Percentiles rank a stretch among this genome's conserved stretches.
phyloP scores from a whole-genome alignment of 768 basidiomycete species.

The Asterophora parasitica region DNA sequence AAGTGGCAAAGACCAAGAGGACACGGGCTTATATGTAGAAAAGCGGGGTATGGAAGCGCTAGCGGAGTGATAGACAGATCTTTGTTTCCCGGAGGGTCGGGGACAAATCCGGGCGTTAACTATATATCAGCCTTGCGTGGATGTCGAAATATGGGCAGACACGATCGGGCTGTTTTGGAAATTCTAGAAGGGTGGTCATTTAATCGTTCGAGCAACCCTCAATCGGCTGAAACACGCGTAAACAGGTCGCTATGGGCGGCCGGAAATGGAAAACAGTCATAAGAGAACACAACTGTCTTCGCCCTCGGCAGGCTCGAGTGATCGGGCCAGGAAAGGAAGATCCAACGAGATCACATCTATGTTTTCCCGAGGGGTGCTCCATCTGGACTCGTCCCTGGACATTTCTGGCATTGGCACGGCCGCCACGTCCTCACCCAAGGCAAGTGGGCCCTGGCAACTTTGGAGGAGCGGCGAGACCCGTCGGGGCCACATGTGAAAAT shows the following conservation, averaged over 20 bases:
- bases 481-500: constrained; percentile 9
- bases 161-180: constrained; percentile 27
- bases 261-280: constrained; percentile 31
- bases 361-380: constrained; percentile 27
- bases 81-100: constrained; percentile 17
- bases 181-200: constrained; percentile 30
- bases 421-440: constrained; percentile 21
- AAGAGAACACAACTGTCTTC: too few relatives aligned
- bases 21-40: constrained; percentile 17
- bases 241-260: constrained; percentile 34
- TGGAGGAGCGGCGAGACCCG: neutral
- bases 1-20: constrained; percentile 10
- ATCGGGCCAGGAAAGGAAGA: constrained; percentile 29
- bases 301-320: constrained; percentile 42
- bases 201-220: constrained; percentile 29
- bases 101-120: constrained; percentile 15
- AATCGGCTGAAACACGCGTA: constrained; percentile 36
- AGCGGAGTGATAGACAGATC: constrained; percentile 19
- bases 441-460: neutral
- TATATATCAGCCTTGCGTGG: neutral
- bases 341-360: constrained; percentile 29
- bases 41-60: constrained; percentile 16
- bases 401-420: constrained; percentile 20
- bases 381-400: constrained; percentile 27
- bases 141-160: constrained; percentile 17